These are phyloP conservation scores for Coemansia sp. DNA, from an alignment of 192 early-diverging fungal genomes.

Conservation along the genomic window DNA sequence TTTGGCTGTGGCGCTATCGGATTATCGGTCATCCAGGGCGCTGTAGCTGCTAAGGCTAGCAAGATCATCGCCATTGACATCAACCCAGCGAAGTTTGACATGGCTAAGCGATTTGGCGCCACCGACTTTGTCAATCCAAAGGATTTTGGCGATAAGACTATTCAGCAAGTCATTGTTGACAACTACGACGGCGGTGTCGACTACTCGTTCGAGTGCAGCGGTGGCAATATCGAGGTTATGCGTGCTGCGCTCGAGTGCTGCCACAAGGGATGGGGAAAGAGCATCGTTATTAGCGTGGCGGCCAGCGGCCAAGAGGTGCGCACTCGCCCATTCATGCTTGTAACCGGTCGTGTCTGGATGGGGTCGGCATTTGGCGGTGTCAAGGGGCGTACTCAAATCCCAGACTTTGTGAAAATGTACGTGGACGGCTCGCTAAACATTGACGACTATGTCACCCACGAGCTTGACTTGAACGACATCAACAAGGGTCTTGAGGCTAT, in stretches of 20 bases:
- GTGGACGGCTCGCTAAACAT: constrained; percentile 83
- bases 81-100: constrained; percentile 84
- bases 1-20: constrained; percentile 97
- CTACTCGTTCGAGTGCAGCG: constrained; percentile 96
- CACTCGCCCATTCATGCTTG: constrained; percentile 96
- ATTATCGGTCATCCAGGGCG: constrained; percentile 87
- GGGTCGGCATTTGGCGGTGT: constrained; percentile 97
- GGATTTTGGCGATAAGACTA: constrained; percentile 72
- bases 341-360: constrained; percentile 96
- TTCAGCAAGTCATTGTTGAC: constrained; percentile 84
- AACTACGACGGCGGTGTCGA: constrained; percentile 96
- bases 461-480: constrained; percentile 78
- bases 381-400: constrained; percentile 92
- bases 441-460: constrained; percentile 90
- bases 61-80: constrained; percentile 91
- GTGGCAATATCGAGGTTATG: constrained; percentile 89
- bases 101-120: constrained; percentile 79
- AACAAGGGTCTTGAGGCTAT: constrained; percentile 94
- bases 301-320: constrained; percentile 89
- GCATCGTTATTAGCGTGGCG: constrained; percentile 91
- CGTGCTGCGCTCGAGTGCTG: constrained; percentile 91
- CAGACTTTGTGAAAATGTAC: constrained; percentile 86
- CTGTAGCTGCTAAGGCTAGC: constrained; percentile 63
- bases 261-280: constrained; percentile 92
- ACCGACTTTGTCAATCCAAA: constrained; percentile 91